phyloP scores from a whole-genome alignment of 495 filamentous ascomycete genomes.

The Penicillium diatomitis region DNA sequence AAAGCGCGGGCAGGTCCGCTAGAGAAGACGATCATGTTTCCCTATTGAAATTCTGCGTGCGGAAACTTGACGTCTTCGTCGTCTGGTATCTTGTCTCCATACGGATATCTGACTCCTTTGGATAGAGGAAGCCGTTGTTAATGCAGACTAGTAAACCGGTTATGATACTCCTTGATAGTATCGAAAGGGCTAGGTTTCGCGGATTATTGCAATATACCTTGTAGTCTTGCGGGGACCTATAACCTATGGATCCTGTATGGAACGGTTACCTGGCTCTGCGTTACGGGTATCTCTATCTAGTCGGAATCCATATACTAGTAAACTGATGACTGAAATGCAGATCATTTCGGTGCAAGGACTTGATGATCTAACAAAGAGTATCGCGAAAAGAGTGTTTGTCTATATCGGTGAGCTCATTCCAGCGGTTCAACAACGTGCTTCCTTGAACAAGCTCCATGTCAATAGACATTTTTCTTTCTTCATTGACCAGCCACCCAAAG shows the following conservation, averaged over 20 bases:
- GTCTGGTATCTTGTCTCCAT: slow-evolving; percentile 31
- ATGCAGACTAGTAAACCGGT: slow-evolving; percentile 29
- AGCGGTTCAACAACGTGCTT: slow-evolving; percentile 24
- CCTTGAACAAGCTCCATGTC: slow-evolving; percentile 41
- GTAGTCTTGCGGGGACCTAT: slow-evolving; percentile 20
- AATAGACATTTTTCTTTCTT: slow-evolving; percentile 30
- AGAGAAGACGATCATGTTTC: slow-evolving; percentile 31
- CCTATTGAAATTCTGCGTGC: slow-evolving; percentile 31
- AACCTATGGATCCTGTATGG: slow-evolving; percentile 23
- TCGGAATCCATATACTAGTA: slow-evolving; percentile 19
- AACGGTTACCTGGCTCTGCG: slow-evolving; percentile 1
- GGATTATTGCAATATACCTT: slow-evolving; percentile 20
- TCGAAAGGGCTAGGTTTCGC: slow-evolving; percentile 28
- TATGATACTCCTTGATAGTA: slow-evolving; percentile 33
- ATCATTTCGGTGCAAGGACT: slow-evolving; percentile 19
- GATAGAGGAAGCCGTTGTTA: slow-evolving; percentile 13
- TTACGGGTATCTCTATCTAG: neutral
- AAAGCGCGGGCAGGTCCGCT: slow-evolving; percentile 19
- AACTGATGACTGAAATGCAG: slow-evolving; percentile 23
- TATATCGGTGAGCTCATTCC: slow-evolving; percentile 21
- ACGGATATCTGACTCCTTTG: slow-evolving; percentile 26
- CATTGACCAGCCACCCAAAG: slow-evolving; percentile 37
- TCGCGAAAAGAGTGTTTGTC: slow-evolving; percentile 26
- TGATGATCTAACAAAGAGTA: slow-evolving; percentile 25
- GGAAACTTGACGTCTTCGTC: slow-evolving; percentile 25